Conservation (phyloP, 2,329 filamentous ascomycete species). For the Ophiocordyceps sinensis region DNA sequence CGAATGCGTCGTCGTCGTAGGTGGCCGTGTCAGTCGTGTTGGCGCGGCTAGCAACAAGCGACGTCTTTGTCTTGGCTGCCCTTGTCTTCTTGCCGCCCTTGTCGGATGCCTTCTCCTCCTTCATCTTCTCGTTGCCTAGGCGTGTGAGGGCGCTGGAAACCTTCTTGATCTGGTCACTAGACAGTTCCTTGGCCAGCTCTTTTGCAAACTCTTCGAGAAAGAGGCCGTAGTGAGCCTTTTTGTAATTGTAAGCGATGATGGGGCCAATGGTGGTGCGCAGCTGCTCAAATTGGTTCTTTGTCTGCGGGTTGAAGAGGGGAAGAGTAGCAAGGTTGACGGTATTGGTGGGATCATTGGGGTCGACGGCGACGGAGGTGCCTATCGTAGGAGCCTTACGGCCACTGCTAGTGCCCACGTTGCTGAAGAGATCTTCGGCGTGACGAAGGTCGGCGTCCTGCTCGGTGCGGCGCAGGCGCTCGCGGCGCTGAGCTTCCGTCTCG, state of each 20-base stretch:
- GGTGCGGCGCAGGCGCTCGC: slow-evolving; percentile 59
- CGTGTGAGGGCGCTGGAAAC: slow-evolving; percentile 77
- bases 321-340: slow-evolving; percentile 70
- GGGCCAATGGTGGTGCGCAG: slow-evolving; percentile 69
- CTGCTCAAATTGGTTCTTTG: slow-evolving; percentile 72
- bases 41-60: slow-evolving; percentile 52
- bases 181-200: slow-evolving; percentile 72
- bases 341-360: slow-evolving; percentile 58
- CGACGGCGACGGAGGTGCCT: slow-evolving; percentile 51
- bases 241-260: slow-evolving; percentile 57
- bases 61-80: slow-evolving; percentile 89
- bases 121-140: slow-evolving; percentile 93
- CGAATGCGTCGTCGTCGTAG: slow-evolving; percentile 69
- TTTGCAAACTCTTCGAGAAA: slow-evolving; percentile 89
- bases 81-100: slow-evolving; percentile 96
- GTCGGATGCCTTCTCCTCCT: slow-evolving; percentile 88
- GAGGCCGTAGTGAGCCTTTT: slow-evolving; percentile 80
- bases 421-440: slow-evolving; percentile 86
- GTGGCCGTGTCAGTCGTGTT: slow-evolving; percentile 54
- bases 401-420: slow-evolving; percentile 50
- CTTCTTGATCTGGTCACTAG: slow-evolving; percentile 94
- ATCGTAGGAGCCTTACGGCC: slow-evolving; percentile 55
- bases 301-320: slow-evolving; percentile 76
- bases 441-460: slow-evolving; percentile 82
- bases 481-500: slow-evolving; percentile 58